Base-by-base conservation (phyloP, 371 early-diverging fungal species). In the Mortierella sp. region DNA sequence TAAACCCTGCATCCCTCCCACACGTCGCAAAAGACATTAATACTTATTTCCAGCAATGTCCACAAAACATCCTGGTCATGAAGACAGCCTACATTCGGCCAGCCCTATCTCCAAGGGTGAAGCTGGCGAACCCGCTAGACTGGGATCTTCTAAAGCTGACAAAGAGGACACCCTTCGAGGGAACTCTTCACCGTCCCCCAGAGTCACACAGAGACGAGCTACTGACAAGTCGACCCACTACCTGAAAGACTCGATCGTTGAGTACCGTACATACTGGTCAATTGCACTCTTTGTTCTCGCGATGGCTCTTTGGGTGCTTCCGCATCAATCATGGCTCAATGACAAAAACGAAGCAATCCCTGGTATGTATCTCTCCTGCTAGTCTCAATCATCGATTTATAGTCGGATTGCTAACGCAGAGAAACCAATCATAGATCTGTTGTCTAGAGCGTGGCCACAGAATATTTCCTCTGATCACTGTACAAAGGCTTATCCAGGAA, bases 391-490 rank as follows among this genome's bases (percentile, higher is more conserved):
- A 24, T 28, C 3, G 20, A 30, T 14, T 28, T 55, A 8, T 55
- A 11, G 0, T 47, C 20, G 1, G 28, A 26, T 3, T 40, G 26
- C 18, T 28, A 45, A n/a, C 43, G 39, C 51, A 60, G 24, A 40
- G 9, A 32, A 51, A 26, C 28, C 22, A 40, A 14, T 10, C 30
- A 59, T 30, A 54, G 52, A 45, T 18, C 18, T 5, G n/a, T 35
- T 51, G 18, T 52, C 40, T 10, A 68, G 54, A 52, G 63, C 72
- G 32, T 79, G 79, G 79, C 74, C 79, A 20, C 37, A 45, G 40
- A 58, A 68, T 22, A 84, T 88, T 26, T 69, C 78, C 22, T 93
- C 94, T 28, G 83, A 70, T 22, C 92, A 91, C 72, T 94, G 95
- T 78, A 86, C 86, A 39, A 74, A 80, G 9, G 86, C 91, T 26